These are phyloP conservation scores for Neonectria magnoliae DNA, from an alignment of 2,329 filamentous ascomycete genomes.

Conservation along the genomic window DNA sequence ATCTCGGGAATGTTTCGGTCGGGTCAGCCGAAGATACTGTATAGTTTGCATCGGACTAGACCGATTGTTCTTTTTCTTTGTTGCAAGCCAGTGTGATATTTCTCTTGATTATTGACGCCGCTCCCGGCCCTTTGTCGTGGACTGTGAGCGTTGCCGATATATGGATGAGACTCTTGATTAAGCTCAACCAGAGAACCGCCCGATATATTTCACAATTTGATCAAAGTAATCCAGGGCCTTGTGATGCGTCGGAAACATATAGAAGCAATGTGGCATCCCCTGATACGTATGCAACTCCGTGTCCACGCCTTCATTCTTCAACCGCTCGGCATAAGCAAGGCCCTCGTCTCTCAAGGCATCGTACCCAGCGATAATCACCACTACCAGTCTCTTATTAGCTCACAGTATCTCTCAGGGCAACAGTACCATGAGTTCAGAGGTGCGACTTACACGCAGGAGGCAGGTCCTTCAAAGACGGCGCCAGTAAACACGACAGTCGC, in stretches of 20 bases:
- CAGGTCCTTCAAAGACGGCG: conserved; percentile 42
- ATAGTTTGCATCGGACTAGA: neutral
- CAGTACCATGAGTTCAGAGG: neutral
- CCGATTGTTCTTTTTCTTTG: neutral
- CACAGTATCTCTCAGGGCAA: too few species aligned
- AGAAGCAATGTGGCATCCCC: conserved; percentile 51
- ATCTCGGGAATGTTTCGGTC: neutral
- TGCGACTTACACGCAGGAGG: conserved; percentile 48
- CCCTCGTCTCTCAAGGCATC: conserved; percentile 52
- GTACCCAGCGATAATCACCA: conserved; percentile 48
- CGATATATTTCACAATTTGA: conserved; percentile 16
- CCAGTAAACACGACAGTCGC: conserved; percentile 48
- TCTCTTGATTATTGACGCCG: neutral
- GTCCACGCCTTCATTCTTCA: conserved; percentile 45
- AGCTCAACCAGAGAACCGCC: conserved; percentile 1
- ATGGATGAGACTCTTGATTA: too few species aligned
- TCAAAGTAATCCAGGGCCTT: conserved; percentile 27
- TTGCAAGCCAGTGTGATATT: neutral
- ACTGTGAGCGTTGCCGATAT: neutral
- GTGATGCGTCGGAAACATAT: conserved; percentile 18
- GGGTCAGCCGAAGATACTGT: neutral
- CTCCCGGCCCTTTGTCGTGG: neutral
- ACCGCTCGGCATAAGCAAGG: conserved; percentile 50
- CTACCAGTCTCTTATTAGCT: conserved; percentile 31
- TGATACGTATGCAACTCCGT: conserved; percentile 46